Base-by-base conservation (phyloP, 306 rosid species). In the Alnus glutinosa region DNA sequence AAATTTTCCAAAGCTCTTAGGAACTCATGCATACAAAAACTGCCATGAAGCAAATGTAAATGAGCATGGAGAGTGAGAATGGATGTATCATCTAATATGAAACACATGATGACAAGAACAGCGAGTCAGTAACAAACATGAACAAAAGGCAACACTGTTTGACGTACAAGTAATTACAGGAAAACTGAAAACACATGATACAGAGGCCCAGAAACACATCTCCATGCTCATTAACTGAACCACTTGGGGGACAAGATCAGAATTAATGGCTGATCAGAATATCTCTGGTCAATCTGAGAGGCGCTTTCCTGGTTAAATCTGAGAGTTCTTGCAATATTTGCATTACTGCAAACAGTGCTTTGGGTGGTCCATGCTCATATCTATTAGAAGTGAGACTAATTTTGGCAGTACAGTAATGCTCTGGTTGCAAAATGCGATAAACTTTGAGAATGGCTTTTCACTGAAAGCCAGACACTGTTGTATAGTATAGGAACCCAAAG, bases 1-100 rank as follows among this genome's bases (percentile, higher is more conserved):
- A 78, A 84, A 70, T 32, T 79, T 70, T 18, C 80, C 68, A 49
- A 73, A 67, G 48, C 66, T 37, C 37, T 73, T 77, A 66, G 59
- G 79, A 85, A 64, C 75, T 55, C 52, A 67, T 2, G 44, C 23
- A 42, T 36, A 73, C 12, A 61, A 58, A 55, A 52, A 54, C 68
- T 39, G 57, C 48, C 73, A 54, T 42, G 50, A 69, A 9, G 59
- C 71, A 70, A 77, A 42, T 36, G 66, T 39, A n/a, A 6, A 79
- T 42, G 51, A 81, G 72, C 57, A 72, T 55, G 52, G 61, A 71
- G 59, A 61, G 52, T 75, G 52, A 52, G 55, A 52, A 37, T 19
- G 46, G 66, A 13, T 19, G 28, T 75, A 36, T 9, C 70, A 62
- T 46, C 36, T 28, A 15, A 52, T 66, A 64, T 23, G 48, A 66